Base-by-base conservation (phyloP, 2,329 filamentous ascomycete genomes). In the Fusarium succisae region DNA sequence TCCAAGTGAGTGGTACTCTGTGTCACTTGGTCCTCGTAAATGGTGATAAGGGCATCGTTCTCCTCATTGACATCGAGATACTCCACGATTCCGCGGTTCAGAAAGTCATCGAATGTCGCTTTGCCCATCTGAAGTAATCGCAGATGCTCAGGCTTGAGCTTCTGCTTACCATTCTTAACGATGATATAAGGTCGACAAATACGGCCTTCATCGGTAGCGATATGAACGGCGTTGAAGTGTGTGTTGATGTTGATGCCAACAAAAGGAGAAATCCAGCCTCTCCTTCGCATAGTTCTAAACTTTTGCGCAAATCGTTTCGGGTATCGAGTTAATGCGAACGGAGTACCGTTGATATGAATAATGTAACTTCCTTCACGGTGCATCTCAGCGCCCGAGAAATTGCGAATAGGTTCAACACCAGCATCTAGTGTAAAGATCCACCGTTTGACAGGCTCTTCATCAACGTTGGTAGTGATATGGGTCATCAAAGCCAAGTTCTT, bases 401-500 rank as follows among this genome's bases (percentile, higher is more conserved):
- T 87, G 41, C 92, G 91, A 56, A 97, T 90, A 8, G 92, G 91
- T 72, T 93, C 91, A 39, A 97, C 93, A 64, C 96, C 94, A 6
- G 94, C 92, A 50, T 97, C 95, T 32, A 98, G 87, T 63, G 94
- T 91, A 80, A 95, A 96, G 4, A 98, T 91, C 81, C 97, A 91
- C 78, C 94, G 92, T 78, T 92, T 92, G 22, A 99, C 94, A 2
- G 96, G 95, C 24, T 91, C 94, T 80, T 98, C 96, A 64, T 98
- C 95, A 64, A 97, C 94, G 73, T 98, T 94, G 4, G 96, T 99
- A 2, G 96, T 99, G 77, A 99, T 98, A 80, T 99, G 97, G 58
- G 97, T 99, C 96, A 99, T 99, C 65, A 99, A 87, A 14, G 96
- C 96, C 85, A 99, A 84, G 80, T 99, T 99, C 87, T 99, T 99